A percentile compares a stretch with the other conserved stretches of the same genome.
These are phyloP conservation scores for Boletus subparvulus DNA, from an alignment of 768 basidiomycete genomes.

Conservation along the genomic window DNA sequence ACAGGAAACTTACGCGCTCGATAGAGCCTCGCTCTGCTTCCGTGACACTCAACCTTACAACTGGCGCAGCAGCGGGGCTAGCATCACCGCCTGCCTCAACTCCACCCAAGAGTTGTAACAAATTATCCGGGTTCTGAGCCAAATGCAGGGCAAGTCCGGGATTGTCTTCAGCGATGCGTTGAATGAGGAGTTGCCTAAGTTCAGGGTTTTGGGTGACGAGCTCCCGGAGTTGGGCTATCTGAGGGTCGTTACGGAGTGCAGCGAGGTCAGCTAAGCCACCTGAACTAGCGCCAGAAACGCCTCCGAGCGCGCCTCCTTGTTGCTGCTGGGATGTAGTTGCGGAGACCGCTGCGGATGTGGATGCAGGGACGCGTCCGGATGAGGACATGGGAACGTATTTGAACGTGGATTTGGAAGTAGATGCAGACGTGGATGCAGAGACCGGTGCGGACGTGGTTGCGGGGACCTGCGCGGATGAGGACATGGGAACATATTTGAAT, in stretches of 20 bases:
- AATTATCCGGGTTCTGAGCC: not conserved
- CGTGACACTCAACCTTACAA: not conserved
- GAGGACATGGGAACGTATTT: not conserved
- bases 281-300: not conserved
- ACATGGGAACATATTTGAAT: too few species aligned
- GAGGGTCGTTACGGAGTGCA: too few species aligned
- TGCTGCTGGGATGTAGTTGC: not conserved
- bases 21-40: not conserved
- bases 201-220: not conserved
- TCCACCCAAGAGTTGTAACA: not conserved
- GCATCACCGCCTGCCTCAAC: not conserved
- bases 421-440: not conserved
- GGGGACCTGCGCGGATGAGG: not conserved
- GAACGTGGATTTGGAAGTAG: not conserved
- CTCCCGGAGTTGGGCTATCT: constrained; percentile 1
- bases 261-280: not conserved
- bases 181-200: not conserved
- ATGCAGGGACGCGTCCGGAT: not conserved
- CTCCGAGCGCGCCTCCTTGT: not conserved
- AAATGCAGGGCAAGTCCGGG: not conserved
- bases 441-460: not conserved
- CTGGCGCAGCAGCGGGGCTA: not conserved
- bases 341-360: not conserved
- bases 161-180: not conserved
- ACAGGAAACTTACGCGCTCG: not conserved